Evolutionary conservation across 2,329 filamentous ascomycete species (phyloP).

Genomic region (Orbilia oligospora): DNA sequence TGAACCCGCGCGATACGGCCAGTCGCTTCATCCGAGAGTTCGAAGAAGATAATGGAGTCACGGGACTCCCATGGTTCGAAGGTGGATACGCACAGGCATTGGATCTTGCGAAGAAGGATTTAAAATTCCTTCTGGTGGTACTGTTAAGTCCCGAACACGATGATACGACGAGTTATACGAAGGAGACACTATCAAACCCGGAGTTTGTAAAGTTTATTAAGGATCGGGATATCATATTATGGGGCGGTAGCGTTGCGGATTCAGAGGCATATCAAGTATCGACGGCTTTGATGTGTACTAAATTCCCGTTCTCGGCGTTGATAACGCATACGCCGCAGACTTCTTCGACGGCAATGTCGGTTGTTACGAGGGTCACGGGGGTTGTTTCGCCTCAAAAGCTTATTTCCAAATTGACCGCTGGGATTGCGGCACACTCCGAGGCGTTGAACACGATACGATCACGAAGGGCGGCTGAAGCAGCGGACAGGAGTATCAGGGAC

Average conservation of each 20-base stretch:
- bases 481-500: conserved; percentile 82
- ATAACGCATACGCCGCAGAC: conserved; percentile 82
- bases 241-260: conserved; percentile 93
- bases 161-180: conserved; percentile 85
- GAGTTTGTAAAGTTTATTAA: conserved; percentile 82
- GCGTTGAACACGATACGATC: conserved; percentile 82
- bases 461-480: conserved; percentile 83
- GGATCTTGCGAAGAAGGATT: conserved; percentile 88
- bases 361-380: conserved; percentile 83
- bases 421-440: conserved; percentile 81
- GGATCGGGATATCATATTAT: conserved; percentile 86
- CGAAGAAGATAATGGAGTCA: conserved; percentile 88
- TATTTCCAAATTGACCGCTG: conserved; percentile 79
- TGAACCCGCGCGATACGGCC: conserved; percentile 89
- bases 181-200: conserved; percentile 82
- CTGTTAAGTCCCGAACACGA: conserved; percentile 94
- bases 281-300: conserved; percentile 87
- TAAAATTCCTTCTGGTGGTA: conserved; percentile 91
- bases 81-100: conserved; percentile 92
- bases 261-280: conserved; percentile 95
- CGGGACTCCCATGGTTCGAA: conserved; percentile 81
- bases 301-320: conserved; percentile 89
- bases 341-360: conserved; percentile 83
- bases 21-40: conserved; percentile 92
- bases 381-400: conserved; percentile 79